phyloP scores from a whole-genome alignment of 768 basidiomycete species.

The Sporobolomyces pararoseus region DNA sequence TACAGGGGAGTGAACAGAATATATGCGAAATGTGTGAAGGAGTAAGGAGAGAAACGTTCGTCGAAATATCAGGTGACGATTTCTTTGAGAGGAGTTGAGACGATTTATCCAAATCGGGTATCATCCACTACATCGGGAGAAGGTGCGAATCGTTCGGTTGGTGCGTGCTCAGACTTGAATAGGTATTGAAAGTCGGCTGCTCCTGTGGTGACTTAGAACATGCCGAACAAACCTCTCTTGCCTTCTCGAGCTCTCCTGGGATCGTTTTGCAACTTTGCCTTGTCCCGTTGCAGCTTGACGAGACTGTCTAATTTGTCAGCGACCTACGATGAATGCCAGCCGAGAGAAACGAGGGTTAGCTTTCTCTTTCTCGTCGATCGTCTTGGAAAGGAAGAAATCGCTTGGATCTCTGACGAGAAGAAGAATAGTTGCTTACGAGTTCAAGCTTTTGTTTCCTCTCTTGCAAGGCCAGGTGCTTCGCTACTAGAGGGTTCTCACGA shows the following conservation, averaged over 20 bases:
- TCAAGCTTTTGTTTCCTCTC: conserved; percentile 97
- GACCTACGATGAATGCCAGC: conserved; percentile 56
- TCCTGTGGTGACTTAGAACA: conserved; percentile 53
- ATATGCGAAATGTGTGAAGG: too few species aligned
- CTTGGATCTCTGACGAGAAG: not conserved
- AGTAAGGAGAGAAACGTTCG: too few species aligned
- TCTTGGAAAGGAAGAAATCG: not conserved
- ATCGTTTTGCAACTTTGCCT: conserved; percentile 24
- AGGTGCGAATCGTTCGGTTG: too few species aligned
- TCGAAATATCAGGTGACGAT: too few species aligned
- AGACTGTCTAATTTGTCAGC: conserved; percentile 93
- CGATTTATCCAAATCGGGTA: too few species aligned
- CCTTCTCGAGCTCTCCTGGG: conserved; percentile 47
- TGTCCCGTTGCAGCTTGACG: conserved; percentile 79
- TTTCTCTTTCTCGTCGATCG: too few species aligned
- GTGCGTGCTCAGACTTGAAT: too few species aligned
- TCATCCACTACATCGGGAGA: too few species aligned
- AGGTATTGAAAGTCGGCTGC: too few species aligned
- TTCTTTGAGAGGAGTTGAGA: not conserved
- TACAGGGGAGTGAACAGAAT: not conserved
- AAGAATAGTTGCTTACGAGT: conserved; percentile 19
- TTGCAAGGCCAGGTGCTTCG: conserved; percentile 84
- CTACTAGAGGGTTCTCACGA: conserved; percentile 85
- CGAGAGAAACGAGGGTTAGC: too few species aligned
- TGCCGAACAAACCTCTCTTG: conserved; percentile 72